phyloP scores from a whole-genome alignment of 129 eudicot species.

The Flaveria ramosissima region DNA sequence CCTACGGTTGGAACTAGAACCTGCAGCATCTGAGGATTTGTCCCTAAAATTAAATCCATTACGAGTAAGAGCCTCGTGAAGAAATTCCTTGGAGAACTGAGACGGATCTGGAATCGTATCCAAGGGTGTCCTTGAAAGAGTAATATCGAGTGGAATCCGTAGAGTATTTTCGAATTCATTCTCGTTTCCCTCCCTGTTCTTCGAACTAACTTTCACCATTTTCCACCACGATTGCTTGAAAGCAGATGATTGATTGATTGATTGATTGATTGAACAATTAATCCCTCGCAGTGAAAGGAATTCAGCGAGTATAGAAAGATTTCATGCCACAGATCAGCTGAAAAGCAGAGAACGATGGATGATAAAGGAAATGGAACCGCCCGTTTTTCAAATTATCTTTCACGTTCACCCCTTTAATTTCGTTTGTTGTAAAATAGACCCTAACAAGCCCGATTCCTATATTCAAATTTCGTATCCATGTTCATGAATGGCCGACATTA shows the following conservation, averaged over 20 bases:
- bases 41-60: constrained; percentile 38
- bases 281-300: constrained; percentile 1
- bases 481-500: constrained; percentile 1
- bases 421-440: background rate
- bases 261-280: constrained; percentile 5
- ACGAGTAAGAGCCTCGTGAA: constrained; percentile 21
- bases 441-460: background rate
- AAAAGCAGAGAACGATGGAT: constrained; percentile 30
- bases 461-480: constrained; percentile 12
- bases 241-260: background rate
- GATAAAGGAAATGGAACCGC: constrained; percentile 31
- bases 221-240: background rate
- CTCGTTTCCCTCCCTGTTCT: constrained; percentile 39
- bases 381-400: constrained; percentile 30
- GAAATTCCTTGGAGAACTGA: constrained; percentile 43
- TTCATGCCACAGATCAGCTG: constrained; percentile 19
- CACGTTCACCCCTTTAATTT: constrained; percentile 7
- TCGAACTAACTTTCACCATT: constrained; percentile 41
- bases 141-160: constrained; percentile 12
- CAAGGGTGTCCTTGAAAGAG: constrained; percentile 53
- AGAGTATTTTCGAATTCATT: constrained; percentile 36
- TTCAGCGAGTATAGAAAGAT: constrained; percentile 16
- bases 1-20: constrained; percentile 22
- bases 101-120: constrained; percentile 69
- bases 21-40: constrained; percentile 27